Conservation (phyloP, 805 yeast species). For the Metschnikowia cerradonensis region DNA sequence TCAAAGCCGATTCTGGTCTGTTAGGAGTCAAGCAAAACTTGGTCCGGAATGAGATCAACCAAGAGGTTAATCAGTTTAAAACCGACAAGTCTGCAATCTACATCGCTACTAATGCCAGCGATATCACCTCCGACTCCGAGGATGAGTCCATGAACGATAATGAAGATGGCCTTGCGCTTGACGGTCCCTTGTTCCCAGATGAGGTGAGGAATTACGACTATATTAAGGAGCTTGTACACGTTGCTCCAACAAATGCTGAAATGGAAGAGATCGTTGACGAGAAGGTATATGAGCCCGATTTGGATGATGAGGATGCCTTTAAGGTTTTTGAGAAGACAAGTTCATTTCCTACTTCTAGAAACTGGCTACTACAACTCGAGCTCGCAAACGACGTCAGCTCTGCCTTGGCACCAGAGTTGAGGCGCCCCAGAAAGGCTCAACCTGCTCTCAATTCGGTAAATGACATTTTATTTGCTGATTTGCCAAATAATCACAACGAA, state of each 20-base stretch:
- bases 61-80: slow-evolving; percentile 21
- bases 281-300: slow-evolving; percentile 69
- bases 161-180: slow-evolving; percentile 13
- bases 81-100: slow-evolving; percentile 21
- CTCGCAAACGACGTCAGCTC: slow-evolving; percentile 45
- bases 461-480: slow-evolving; percentile 45
- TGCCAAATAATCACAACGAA: slow-evolving; percentile 24
- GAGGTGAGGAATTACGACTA: slow-evolving; percentile 26
- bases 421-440: slow-evolving; percentile 8
- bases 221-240: slow-evolving; percentile 31
- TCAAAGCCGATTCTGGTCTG: slow-evolving; percentile 16
- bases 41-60: slow-evolving; percentile 29
- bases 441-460: slow-evolving; percentile 39
- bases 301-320: slow-evolving; percentile 34
- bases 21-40: slow-evolving; percentile 27
- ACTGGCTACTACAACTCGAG: slow-evolving; percentile 64
- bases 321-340: slow-evolving; percentile 39
- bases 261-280: slow-evolving; percentile 48
- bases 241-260: slow-evolving; percentile 27
- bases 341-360: slow-evolving; percentile 46
- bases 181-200: slow-evolving; percentile 11
- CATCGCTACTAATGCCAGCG: slow-evolving; percentile 27
- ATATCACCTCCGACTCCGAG: slow-evolving; percentile 30
- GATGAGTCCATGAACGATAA: slow-evolving; percentile 13
- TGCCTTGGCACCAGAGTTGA: slow-evolving; percentile 32